A percentile compares a stretch with the other conserved stretches of the same genome.
Evolutionary conservation across 208 protist species (phyloP).

Genomic region (Porcisia hertigi): DNA sequence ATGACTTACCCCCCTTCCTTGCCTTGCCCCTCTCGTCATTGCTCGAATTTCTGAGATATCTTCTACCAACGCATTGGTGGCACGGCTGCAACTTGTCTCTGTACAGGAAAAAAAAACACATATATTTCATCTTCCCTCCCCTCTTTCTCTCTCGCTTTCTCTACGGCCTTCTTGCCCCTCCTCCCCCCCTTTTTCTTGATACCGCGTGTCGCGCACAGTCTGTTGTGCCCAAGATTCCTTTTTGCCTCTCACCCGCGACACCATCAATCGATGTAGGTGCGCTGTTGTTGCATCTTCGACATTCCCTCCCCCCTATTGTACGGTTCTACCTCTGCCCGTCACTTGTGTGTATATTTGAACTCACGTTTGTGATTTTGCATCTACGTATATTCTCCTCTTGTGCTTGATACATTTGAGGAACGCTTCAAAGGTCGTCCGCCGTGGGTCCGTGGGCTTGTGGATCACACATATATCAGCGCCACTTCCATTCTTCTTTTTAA

Average conservation of each 20-base stretch:
- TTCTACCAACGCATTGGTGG: not conserved
- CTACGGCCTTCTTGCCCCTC: not conserved
- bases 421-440: not conserved
- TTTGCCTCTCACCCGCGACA: not conserved
- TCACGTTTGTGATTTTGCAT: not conserved
- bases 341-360: not conserved
- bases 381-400: not conserved
- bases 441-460: not conserved
- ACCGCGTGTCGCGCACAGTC: not conserved
- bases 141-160: not conserved
- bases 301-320: not conserved
- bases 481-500: constrained; percentile 24
- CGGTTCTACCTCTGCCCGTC: not conserved
- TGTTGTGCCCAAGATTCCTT: not conserved
- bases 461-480: not conserved
- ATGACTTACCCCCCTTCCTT: not conserved
- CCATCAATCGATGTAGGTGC: not conserved
- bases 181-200: not conserved
- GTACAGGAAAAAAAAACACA: no score
- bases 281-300: not conserved
- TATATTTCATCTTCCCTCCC: not conserved
- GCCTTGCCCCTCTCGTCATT: not conserved
- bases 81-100: not conserved
- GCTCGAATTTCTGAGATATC: not conserved
- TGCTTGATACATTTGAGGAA: not conserved